Conservation (phyloP, 2,329 filamentous ascomycete species). For the Colletotrichum lindemuthianum region DNA sequence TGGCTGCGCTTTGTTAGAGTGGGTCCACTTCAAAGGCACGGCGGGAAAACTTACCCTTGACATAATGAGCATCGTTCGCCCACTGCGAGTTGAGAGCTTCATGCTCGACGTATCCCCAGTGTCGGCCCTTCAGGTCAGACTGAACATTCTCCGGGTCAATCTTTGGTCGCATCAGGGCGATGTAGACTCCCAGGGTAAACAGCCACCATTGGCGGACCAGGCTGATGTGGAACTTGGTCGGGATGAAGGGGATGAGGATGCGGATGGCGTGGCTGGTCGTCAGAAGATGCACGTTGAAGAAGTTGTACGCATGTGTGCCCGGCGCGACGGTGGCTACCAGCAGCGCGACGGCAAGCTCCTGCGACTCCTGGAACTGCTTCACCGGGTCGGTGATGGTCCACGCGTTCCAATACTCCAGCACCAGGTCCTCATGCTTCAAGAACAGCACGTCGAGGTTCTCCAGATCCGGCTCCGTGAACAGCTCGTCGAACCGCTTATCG, state of each 20-base stretch:
- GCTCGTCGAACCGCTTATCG: conserved; percentile 75
- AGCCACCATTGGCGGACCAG: conserved; percentile 93
- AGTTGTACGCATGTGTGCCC: conserved; percentile 77
- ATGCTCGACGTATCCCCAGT: conserved; percentile 81
- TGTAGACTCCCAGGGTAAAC: conserved; percentile 80
- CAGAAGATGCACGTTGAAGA: conserved; percentile 83
- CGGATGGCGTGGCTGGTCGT: conserved; percentile 89
- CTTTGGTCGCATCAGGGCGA: conserved; percentile 77
- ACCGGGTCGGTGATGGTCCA: conserved; percentile 78
- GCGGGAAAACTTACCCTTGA: conserved; percentile 71
- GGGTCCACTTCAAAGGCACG: background rate
- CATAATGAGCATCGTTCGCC: conserved; percentile 81
- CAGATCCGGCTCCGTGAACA: conserved; percentile 68
- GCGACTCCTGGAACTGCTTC: conserved; percentile 79
- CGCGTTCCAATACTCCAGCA: conserved; percentile 91
- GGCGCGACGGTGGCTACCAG: conserved; percentile 69
- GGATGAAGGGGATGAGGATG: conserved; percentile 83
- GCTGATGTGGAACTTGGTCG: conserved; percentile 74
- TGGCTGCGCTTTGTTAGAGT: conserved; percentile 53
- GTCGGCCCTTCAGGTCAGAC: conserved; percentile 69
- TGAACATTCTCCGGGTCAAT: conserved; percentile 74
- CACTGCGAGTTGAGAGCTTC: conserved; percentile 75
- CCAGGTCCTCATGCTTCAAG: conserved; percentile 70
- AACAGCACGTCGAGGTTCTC: conserved; percentile 77
- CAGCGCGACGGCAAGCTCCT: conserved; percentile 69